These are phyloP conservation scores for Spinellus fusiger DNA, from an alignment of 192 early-diverging fungal species.

Conservation along the genomic window DNA sequence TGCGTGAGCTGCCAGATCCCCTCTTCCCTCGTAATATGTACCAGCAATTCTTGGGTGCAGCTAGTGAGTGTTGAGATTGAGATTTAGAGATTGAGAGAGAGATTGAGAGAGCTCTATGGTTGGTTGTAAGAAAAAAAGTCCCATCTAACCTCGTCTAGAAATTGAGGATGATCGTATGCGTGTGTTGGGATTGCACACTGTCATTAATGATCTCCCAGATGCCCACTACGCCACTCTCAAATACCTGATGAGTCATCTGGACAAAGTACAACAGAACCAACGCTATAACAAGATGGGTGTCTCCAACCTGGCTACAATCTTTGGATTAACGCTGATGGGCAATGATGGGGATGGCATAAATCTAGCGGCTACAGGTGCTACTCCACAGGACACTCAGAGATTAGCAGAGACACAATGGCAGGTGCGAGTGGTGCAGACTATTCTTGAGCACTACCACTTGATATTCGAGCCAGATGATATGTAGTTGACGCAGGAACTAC, in stretches of 20 bases:
- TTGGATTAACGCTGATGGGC: conserved; percentile 83
- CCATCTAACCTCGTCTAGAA: no score
- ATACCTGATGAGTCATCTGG: conserved; percentile 75
- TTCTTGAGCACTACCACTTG: conserved; percentile 53
- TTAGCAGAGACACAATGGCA: conserved; percentile 57
- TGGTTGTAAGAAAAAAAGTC: no score
- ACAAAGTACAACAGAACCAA: conserved; percentile 75
- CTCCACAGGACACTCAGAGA: conserved; percentile 27
- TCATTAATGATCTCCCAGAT: conserved; percentile 70
- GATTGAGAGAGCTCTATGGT: no score
- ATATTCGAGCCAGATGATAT: conserved; percentile 64
- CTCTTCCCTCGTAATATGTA: conserved; percentile 68
- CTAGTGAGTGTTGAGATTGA: conserved; percentile 43
- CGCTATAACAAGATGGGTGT: conserved; percentile 82
- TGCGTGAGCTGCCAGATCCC: conserved; percentile 88
- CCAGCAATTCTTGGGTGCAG: conserved; percentile 63
- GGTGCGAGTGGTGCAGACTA: conserved; percentile 57
- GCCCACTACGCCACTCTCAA: conserved; percentile 81
- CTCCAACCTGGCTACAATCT: conserved; percentile 84
- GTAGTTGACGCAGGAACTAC: no score
- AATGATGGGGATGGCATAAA: conserved; percentile 13
- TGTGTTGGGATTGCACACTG: conserved; percentile 64
- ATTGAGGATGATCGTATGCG: conserved; percentile 58
- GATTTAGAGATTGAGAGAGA: no score
- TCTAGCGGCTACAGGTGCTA: neutral